Conservation (phyloP, 805 yeast species). For the Geotrichum ghanense region DNA sequence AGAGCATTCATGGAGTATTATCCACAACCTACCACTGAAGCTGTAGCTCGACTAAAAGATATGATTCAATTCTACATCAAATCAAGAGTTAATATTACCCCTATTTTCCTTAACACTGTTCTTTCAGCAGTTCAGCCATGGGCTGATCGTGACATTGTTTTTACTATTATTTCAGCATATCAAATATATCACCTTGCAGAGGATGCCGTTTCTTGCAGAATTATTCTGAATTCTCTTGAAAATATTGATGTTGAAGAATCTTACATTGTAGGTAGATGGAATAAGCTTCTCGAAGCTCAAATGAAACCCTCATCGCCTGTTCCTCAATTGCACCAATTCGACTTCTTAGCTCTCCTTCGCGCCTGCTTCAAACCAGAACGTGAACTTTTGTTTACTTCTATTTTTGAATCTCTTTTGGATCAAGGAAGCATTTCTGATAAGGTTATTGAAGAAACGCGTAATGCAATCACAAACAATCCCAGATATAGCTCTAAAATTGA, state of each 20-base stretch:
- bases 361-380: neutral
- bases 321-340: neutral
- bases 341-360: neutral
- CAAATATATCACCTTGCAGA: slow-evolving; percentile 43
- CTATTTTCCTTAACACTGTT: slow-evolving; percentile 64
- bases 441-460: neutral
- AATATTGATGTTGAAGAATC: slow-evolving; percentile 41
- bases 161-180: slow-evolving; percentile 52
- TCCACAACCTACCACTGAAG: slow-evolving; percentile 39
- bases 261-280: slow-evolving; percentile 50
- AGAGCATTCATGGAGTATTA: slow-evolving; percentile 52
- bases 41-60: slow-evolving; percentile 44
- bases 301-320: neutral
- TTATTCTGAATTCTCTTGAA: slow-evolving; percentile 62
- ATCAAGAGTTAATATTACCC: slow-evolving; percentile 56
- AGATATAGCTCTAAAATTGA: neutral
- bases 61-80: slow-evolving; percentile 45
- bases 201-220: slow-evolving; percentile 62
- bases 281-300: slow-evolving; percentile 12
- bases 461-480: neutral
- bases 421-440: neutral
- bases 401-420: neutral
- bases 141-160: slow-evolving; percentile 55
- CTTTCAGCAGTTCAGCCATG: slow-evolving; percentile 56
- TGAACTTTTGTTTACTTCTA: neutral